A percentile compares a stretch with the other conserved stretches of the same genome.
Evolutionary conservation across 208 protist species (phyloP).

Genomic region (Acanthamoeba castellanii): DNA sequence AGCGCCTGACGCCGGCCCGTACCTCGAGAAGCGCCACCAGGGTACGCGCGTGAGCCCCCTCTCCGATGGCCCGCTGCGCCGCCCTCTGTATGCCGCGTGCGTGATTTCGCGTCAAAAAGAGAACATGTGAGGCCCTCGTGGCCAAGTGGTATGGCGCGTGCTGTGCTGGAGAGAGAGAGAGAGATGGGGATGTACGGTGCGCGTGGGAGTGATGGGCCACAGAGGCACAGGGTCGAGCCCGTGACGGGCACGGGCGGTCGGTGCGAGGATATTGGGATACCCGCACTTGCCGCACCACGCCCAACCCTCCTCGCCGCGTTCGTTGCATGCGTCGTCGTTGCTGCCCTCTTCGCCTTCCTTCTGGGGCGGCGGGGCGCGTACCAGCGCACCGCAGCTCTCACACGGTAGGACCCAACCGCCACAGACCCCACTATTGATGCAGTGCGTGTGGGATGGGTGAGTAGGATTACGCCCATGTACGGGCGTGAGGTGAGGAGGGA

Average conservation of each 20-base stretch:
- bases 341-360: no score
- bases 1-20: neutral
- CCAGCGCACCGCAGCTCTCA: neutral
- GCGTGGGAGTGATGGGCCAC: neutral
- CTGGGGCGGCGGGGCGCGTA: neutral
- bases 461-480: no score
- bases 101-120: neutral
- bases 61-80: neutral
- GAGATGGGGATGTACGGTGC: neutral
- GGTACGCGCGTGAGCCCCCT: neutral
- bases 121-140: no score
- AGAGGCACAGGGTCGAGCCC: neutral
- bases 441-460: no score
- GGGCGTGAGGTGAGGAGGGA: no score
- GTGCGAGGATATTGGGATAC: neutral
- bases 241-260: neutral
- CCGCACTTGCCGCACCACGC: neutral
- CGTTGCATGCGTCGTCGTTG: neutral
- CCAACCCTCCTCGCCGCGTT: neutral
- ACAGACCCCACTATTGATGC: constrained; percentile 9
- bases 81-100: neutral
- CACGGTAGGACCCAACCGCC: neutral
- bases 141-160: no score
- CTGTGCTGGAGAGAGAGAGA: no score
- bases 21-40: neutral